Evolutionary conservation across 2,329 filamentous ascomycete genomes (phyloP), one percentile per base, ranked within the genome.

Genomic region (Aureobasidium sp.): DNA sequence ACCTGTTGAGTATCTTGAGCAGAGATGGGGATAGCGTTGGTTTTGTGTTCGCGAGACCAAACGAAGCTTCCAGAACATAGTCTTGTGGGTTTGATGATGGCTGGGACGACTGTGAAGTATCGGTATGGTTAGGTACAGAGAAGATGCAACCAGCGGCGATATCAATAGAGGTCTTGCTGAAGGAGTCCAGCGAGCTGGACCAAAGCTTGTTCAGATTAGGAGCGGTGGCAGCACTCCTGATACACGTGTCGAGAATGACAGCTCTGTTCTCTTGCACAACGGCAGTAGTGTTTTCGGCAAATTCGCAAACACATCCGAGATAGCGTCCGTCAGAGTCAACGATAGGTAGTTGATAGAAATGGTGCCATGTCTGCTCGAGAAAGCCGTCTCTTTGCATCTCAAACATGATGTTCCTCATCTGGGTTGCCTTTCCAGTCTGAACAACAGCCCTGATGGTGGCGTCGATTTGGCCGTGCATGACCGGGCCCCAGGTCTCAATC

Each of bases 341-440:
- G 10, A 72, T 62, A 0, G 71, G 71, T 2, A 71, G 42, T n/a
- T 70, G 57, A 11, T 67, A 66, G 41, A 68, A 68, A 32, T 68
- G 62, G 64, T 67, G 71, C 58, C 67, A 71, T 1, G 67, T 68
- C 58, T 72, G 69, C 44, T 73, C 70, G 3, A 66, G 42, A 16
- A 66, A 68, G 4, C 66, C 70, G 45, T 69, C 21, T 13, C 59
- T 41, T 9, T 54, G n/a, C 27, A 61, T n/a, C 6, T 48, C 39
- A 8, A 53, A 45, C 41, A 29, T 34, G 39, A 55, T 2, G 27
- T 61, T 25, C n/a, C 9, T 37, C 32, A 30, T 32, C 11, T 48
- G 41, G 11, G 30, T 16, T 6, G 41, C 48, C 41, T 54, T 54
- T 30, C 59, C 59, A 11, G 48, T n/a, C 0, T 5, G 4, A 9